phyloP scores from a whole-genome alignment of 768 basidiomycete species.

The Calocera cornea region DNA sequence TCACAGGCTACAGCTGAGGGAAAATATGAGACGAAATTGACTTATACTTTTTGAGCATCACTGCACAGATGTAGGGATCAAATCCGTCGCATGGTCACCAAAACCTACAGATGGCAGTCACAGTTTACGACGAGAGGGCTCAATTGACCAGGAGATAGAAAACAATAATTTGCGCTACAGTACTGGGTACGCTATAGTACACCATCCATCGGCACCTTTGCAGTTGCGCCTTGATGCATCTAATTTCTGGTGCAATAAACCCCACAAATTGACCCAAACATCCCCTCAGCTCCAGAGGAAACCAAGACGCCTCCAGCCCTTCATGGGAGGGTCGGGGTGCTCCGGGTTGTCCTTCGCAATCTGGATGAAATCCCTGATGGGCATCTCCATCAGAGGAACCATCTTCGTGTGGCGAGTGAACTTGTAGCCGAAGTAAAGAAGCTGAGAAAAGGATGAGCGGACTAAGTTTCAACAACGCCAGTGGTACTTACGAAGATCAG shows the following conservation, averaged over 20 bases:
- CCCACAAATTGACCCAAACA: not conserved
- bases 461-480: not conserved
- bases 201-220: not conserved
- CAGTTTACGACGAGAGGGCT: not conserved
- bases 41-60: no score
- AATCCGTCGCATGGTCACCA: no score
- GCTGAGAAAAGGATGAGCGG: constrained; percentile 10
- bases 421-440: constrained; percentile 19
- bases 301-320: constrained; percentile 2
- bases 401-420: constrained; percentile 14
- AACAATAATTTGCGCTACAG: not conserved
- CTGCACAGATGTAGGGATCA: no score
- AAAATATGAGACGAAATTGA: no score
- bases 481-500: not conserved
- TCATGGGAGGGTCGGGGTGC: not conserved
- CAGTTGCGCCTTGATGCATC: not conserved
- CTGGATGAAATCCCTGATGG: constrained; percentile 1
- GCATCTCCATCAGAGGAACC: constrained; percentile 14
- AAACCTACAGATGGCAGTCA: no score
- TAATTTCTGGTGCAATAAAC: not conserved
- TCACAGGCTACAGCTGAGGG: no score
- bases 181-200: not conserved
- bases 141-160: not conserved
- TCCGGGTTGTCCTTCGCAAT: not conserved
- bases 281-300: not conserved